These are phyloP conservation scores for Thymus mandschuricus DNA, from an alignment of 257 asterid genomes.

Conservation along the genomic window DNA sequence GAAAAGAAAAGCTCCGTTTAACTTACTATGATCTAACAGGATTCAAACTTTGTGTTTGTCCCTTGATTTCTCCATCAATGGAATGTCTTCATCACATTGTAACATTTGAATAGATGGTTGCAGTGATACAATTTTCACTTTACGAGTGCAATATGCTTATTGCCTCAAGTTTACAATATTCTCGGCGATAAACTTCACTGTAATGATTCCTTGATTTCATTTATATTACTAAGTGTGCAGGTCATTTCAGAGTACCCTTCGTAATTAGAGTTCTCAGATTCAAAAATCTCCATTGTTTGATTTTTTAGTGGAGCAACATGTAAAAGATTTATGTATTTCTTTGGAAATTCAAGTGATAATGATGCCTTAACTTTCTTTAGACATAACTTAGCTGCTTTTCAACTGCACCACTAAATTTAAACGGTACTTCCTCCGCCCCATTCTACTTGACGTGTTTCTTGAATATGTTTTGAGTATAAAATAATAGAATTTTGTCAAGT, in stretches of 20 bases:
- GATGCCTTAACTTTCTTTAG: constrained; percentile 13
- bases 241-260: constrained; percentile 1
- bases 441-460: too few species aligned
- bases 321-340: background rate
- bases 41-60: background rate
- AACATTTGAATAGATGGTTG: constrained; percentile 3
- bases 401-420: background rate
- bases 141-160: background rate
- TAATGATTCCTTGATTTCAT: background rate
- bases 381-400: constrained; percentile 6
- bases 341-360: constrained; percentile 12
- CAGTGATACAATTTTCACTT: background rate
- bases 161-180: background rate
- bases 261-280: constrained; percentile 4
- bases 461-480: too few species aligned
- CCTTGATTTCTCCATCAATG: constrained; percentile 1
- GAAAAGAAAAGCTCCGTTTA: background rate
- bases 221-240: background rate
- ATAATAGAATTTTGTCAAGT: too few species aligned
- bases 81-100: constrained; percentile 12
- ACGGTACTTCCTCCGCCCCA: too few species aligned
- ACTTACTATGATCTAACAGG: background rate
- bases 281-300: background rate
- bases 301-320: too few species aligned
- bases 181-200: background rate